Evolutionary conservation across 2,329 filamentous ascomycete genomes (phyloP), one percentile per base, ranked within the genome.

Genomic region (Zymoseptoria tritici): DNA sequence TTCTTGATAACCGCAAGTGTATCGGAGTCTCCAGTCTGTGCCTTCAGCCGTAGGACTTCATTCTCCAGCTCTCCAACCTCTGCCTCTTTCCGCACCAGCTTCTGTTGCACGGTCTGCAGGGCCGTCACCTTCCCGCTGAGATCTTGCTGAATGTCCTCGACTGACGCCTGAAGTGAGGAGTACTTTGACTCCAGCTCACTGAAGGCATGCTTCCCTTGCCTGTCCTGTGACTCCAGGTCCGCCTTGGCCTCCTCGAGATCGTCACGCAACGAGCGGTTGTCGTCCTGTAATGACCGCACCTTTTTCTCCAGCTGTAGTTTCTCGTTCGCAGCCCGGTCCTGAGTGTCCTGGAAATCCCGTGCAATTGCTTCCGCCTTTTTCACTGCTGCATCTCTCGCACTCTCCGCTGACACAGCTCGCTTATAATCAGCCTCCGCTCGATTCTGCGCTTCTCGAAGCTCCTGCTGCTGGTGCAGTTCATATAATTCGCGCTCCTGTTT

Each of bases 371-470:
- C 83, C 60, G 79, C 77, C 68, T 84, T 85, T 66, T 79, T 78
- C 31, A 74, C 76, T 2, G 81, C 79, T 36, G 80, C 77, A 52
- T 79, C 77, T 60, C 74, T 77, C 22, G 76, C 76, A 26, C 77
- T 77, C 69, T 86, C 84, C 13, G 83, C 81, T 22, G 77, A 73
- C 75, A 83, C 62, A 31, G 82, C 80, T 64, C 82, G 83, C 68
- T 90, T 87, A 70, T 89, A 91, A 70, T 96, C 92, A 8, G 90
- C 87, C 68, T 97, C 91, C n/a, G 90, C 88, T 63, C 88, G 89
- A 54, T 86, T 81, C 65, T 90, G 86, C 1, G 87, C 81, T 58
- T 96, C 91, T 62, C 93, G 85, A 21, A 96, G 75, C 69, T 96
- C 93, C 68, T 90, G 89, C 65, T 91, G 88, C 67, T 94, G 89